Evolutionary conservation across 129 eudicot genomes (phyloP).

Genomic region (Solidago caesia): DNA sequence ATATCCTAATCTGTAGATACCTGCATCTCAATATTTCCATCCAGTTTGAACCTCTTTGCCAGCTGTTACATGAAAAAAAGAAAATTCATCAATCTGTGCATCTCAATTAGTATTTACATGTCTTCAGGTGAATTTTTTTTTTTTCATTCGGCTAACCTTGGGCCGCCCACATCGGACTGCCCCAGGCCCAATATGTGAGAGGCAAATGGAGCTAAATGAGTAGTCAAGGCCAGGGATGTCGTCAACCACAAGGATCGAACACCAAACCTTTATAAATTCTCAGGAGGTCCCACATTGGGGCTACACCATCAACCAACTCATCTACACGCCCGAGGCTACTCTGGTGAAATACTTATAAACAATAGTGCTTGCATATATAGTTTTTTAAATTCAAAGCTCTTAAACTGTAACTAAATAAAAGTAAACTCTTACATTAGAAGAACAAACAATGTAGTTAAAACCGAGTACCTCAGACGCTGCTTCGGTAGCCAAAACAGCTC

Average conservation of each 20-base stretch:
- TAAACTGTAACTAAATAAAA: background rate
- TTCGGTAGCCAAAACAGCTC: constrained; percentile 68
- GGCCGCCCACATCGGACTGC: no score
- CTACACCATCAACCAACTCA: no score
- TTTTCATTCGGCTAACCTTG: no score
- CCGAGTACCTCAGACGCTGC: constrained; percentile 57
- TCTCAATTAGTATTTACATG: background rate
- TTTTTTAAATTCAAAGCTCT: background rate
- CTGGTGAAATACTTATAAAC: no score
- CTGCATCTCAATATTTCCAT: constrained; percentile 75
- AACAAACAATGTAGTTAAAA: background rate
- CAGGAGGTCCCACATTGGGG: no score
- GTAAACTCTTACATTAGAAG: background rate
- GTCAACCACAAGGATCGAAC: no score
- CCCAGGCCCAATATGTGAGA: no score
- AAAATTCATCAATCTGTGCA: constrained; percentile 21
- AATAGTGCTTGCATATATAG: no score
- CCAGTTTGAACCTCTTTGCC: constrained; percentile 66
- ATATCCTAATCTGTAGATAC: constrained; percentile 33
- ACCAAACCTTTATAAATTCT: no score
- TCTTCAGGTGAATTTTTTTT: background rate
- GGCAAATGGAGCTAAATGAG: no score
- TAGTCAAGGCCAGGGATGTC: no score
- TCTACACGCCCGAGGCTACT: no score
- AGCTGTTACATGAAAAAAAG: constrained; percentile 44